phyloP scores from a whole-genome alignment of 2,329 filamentous ascomycete genomes.

The Stachybotrys chlorohalonatus region DNA sequence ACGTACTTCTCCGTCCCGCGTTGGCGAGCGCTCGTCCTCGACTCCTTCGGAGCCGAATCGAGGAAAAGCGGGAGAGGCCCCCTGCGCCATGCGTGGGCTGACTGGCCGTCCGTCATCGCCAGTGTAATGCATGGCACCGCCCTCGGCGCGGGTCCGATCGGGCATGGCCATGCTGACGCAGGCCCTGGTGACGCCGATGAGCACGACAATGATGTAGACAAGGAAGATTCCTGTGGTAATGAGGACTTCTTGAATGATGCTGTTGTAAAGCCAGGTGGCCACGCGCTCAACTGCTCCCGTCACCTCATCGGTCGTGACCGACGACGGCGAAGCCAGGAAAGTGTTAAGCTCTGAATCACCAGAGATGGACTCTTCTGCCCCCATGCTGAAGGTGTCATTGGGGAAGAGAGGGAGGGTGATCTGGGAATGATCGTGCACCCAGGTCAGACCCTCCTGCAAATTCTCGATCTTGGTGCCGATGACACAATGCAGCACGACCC shows the following conservation, averaged over 20 bases:
- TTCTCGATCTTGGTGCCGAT: conserved; percentile 77
- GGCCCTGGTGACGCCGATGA: conserved; percentile 64
- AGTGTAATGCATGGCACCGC: conserved; percentile 33
- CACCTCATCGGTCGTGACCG: conserved; percentile 71
- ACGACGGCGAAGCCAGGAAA: conserved; percentile 71
- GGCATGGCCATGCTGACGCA: conserved; percentile 49
- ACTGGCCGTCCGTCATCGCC: conserved; percentile 17
- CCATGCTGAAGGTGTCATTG: conserved; percentile 75
- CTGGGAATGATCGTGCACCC: conserved; percentile 82
- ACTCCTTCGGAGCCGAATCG: conserved; percentile 15
- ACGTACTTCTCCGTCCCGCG: conserved; percentile 4
- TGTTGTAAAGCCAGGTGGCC: conserved; percentile 54
- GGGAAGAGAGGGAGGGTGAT: conserved; percentile 70
- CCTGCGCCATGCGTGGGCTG: conserved; percentile 14
- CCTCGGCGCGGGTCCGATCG: conserved; percentile 46
- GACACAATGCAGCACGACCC: conserved; percentile 77
- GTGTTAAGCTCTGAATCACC: conserved; percentile 52
- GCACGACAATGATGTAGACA: conserved; percentile 67
- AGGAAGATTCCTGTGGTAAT: conserved; percentile 68
- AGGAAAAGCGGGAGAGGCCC: conserved; percentile 11
- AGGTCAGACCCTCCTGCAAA: conserved; percentile 83
- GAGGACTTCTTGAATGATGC: conserved; percentile 67
- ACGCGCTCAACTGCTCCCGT: conserved; percentile 66
- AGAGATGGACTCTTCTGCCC: conserved; percentile 53
- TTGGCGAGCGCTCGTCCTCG: conserved; percentile 9